Conservation (phyloP, 352 stramenopile genomes). For the Phytophthora rubi region DNA sequence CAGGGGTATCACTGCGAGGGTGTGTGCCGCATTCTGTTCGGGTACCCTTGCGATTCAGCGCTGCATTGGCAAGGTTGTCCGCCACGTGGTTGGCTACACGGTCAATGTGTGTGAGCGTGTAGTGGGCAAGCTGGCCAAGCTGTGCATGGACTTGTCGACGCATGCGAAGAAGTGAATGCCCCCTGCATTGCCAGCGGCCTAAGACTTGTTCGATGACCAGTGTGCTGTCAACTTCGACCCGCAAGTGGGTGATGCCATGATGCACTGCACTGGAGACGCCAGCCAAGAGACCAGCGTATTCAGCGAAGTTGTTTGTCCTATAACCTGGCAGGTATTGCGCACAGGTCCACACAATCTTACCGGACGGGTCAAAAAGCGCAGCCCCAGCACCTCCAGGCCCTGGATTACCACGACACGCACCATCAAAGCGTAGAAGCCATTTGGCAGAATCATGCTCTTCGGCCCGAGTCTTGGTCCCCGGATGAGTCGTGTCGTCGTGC, state of each 20-base stretch:
- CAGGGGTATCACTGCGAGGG: no score
- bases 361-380: constrained; percentile 1
- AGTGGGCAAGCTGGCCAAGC: not conserved
- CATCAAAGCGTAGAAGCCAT: constrained; percentile 17
- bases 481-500: not conserved
- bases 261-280: not conserved
- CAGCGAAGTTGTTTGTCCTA: no score
- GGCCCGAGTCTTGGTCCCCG: not conserved
- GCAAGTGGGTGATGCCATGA: not conserved
- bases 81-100: no score
- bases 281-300: no score
- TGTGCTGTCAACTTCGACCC: not conserved
- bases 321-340: no score
- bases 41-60: no score
- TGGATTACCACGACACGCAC: constrained; percentile 19
- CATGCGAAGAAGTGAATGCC: no score
- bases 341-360: no score
- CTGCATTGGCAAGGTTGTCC: no score
- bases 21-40: no score
- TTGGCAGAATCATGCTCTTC: not conserved
- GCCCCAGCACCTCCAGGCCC: constrained; percentile 16
- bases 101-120: no score
- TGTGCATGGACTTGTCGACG: not conserved
- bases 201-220: not conserved
- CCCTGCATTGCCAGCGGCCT: no score